Base-by-base conservation (phyloP, 2,329 filamentous ascomycete species). In the Calonectria multiphialidica region DNA sequence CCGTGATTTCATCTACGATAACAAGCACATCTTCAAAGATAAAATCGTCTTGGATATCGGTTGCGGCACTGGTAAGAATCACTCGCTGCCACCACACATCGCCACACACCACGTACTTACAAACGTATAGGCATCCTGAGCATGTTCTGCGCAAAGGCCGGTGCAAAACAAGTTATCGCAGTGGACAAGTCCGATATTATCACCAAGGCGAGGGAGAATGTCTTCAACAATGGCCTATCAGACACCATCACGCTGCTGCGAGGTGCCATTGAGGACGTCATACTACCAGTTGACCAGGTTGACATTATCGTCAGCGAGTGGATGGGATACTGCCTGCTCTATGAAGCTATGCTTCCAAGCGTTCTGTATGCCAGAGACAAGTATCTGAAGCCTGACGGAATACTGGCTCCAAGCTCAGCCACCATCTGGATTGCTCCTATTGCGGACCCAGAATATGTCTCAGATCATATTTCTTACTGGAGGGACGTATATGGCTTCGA, bases 301-400 rank as follows among this genome's bases (percentile, higher is more conserved):
- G 96, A 98, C 84, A 93, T 98, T 80, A 98, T 98, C 81, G 93
- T 98, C 72, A 97, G 94, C 72, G 96, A 98, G 83, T 98, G 96
- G 96, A 98, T 98, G 96, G 96, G 96, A 35, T 98, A 98, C 82
- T 94, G 93, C 75, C 89, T 98, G 21, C 89, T 98, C 7, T 98
- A 97, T 83, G 96, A 98, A 84, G 95, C 95, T 68, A 98, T 98
- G 96, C 91, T 98, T 33, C 95, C 97, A 75, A 97, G 95, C 61
- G 95, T 98, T 25, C 89, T 98, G 63, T 96, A 92, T 80, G 96
- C 96, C 50, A 90, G 96, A 73, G 96, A 98, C 84, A 92, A 91
- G 77, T 98, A 98, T 83, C 91, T 98, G 28, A 92, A 90, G 72
- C 90, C 93, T 1, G 93, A 91, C 68, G 96, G 96, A 18, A 87